phyloP scores from a whole-genome alignment of 768 basidiomycete species.

The Strobilomyces confusus region DNA sequence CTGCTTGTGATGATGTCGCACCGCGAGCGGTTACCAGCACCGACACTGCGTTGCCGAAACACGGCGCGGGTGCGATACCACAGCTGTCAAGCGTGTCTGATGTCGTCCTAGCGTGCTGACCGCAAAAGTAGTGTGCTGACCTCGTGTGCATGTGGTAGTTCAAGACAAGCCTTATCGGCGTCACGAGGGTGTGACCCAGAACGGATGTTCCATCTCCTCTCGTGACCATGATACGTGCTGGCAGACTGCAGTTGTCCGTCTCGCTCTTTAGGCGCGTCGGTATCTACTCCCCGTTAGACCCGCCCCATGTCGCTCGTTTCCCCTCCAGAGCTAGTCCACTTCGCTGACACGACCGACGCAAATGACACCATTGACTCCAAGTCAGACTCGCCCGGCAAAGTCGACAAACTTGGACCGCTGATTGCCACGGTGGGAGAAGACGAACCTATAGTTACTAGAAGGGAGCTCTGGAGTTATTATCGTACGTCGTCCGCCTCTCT shows the following conservation, averaged over 20 bases:
- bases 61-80: background rate
- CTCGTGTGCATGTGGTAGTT: too few species aligned
- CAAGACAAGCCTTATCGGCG: background rate
- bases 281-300: background rate
- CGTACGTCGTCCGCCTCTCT: conserved; percentile 30
- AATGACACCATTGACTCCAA: conserved; percentile 9
- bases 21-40: background rate
- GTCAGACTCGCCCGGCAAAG: conserved; percentile 8
- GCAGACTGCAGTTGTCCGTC: too few species aligned
- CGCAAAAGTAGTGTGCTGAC: too few species aligned
- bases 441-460: conserved; percentile 68
- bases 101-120: conserved; percentile 2
- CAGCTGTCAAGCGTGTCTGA: background rate
- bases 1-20: background rate
- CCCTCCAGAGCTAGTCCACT: conserved; percentile 1
- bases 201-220: background rate
- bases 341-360: conserved; percentile 1
- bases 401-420: conserved; percentile 24
- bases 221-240: conserved; percentile 1
- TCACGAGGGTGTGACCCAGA: background rate
- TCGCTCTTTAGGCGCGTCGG: background rate
- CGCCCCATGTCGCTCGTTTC: conserved; percentile 12
- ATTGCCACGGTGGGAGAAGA: conserved; percentile 41
- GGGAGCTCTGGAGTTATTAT: conserved; percentile 80
- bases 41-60: background rate